A percentile compares a stretch with the other conserved stretches of the same genome.
These are phyloP conservation scores for Pseudogymnoascus sp. DNA, from an alignment of 2,329 filamentous ascomycete genomes.

Conservation along the genomic window DNA sequence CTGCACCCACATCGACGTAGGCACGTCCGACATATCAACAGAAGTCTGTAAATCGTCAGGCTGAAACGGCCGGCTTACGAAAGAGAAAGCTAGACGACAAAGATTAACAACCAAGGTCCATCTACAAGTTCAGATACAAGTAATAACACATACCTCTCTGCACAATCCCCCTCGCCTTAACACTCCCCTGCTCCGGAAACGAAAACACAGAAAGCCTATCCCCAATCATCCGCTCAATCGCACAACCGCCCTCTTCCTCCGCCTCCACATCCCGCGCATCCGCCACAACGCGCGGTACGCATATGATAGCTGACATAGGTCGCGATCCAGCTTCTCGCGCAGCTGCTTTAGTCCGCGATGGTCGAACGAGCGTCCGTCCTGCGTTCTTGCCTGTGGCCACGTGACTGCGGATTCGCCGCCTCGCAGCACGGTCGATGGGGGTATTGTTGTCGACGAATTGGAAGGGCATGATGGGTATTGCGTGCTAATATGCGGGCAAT, in stretches of 20 bases:
- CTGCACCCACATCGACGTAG: conserved; percentile 23
- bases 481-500: not conserved
- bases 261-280: not conserved
- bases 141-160: conserved; percentile 13
- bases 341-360: conserved; percentile 7
- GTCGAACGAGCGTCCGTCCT: conserved; percentile 14
- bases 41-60: conserved; percentile 12
- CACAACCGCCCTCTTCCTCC: not conserved
- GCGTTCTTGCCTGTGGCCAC: conserved; percentile 22
- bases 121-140: not conserved
- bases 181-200: conserved; percentile 14
- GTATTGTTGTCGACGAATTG: conserved; percentile 18
- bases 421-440: conserved; percentile 15
- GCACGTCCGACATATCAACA: conserved; percentile 7
- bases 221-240: conserved; percentile 17
- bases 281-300: not conserved
- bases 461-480: conserved; percentile 14
- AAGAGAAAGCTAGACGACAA: conserved; percentile 15
- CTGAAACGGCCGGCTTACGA: conserved; percentile 15
- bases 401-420: conserved; percentile 21
- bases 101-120: not conserved
- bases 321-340: not conserved
- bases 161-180: conserved; percentile 14
- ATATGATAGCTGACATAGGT: not conserved
- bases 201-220: conserved; percentile 17